These are phyloP conservation scores for Tagetes erecta DNA, from an alignment of 129 eudicot species.

Conservation along the genomic window DNA sequence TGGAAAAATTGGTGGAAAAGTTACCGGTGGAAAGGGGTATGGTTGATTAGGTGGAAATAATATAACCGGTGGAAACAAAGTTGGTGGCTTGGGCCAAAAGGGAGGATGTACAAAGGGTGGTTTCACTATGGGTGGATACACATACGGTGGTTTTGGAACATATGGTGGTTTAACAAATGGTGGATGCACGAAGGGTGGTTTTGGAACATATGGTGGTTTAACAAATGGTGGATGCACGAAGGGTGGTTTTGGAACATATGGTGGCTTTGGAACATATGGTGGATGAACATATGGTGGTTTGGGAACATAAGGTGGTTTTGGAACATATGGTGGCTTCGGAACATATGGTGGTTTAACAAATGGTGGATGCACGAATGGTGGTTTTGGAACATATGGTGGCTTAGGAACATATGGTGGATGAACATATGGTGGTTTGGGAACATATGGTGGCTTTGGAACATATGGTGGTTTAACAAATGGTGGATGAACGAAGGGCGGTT, in stretches of 20 bases:
- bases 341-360: slow-evolving; percentile 6
- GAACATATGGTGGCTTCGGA: not conserved
- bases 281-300: slow-evolving; percentile 22
- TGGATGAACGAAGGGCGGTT: slow-evolving; percentile 20
- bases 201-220: slow-evolving; percentile 22
- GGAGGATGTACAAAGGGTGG: slow-evolving; percentile 25
- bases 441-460: slow-evolving; percentile 21
- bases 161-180: slow-evolving; percentile 15
- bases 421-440: slow-evolving; percentile 7
- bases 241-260: slow-evolving; percentile 14
- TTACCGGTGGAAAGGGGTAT: slow-evolving; percentile 10
- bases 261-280: not conserved
- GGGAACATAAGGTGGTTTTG: not conserved
- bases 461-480: slow-evolving; percentile 20
- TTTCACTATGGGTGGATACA: slow-evolving; percentile 19
- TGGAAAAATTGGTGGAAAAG: slow-evolving; percentile 29
- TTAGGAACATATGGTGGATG: slow-evolving; percentile 4
- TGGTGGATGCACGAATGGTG: not conserved
- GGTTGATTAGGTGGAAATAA: slow-evolving; percentile 22
- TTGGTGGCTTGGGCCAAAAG: slow-evolving; percentile 28
- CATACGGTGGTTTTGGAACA: slow-evolving; percentile 10
- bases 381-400: slow-evolving; percentile 19
- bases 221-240: not conserved
- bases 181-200: slow-evolving; percentile 29
- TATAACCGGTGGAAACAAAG: slow-evolving; percentile 24